Conservation (phyloP, 2,329 filamentous ascomycete species). For the Colletotrichum ledebouriae region DNA sequence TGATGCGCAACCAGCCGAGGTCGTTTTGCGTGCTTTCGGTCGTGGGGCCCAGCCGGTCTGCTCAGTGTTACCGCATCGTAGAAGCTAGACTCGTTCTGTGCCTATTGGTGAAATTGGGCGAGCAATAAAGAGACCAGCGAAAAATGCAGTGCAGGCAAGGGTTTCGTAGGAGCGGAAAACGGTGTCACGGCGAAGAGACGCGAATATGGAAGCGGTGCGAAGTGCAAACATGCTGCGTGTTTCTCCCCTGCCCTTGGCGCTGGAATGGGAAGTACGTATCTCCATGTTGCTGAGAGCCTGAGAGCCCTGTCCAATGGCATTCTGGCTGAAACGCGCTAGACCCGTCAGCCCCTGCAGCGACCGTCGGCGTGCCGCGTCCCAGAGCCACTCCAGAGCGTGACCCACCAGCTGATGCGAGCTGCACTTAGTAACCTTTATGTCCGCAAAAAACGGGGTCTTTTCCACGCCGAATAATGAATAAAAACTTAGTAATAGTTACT, state of each 20-base stretch:
- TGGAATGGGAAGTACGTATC: slow-evolving; percentile 20
- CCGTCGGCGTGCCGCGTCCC: slow-evolving; percentile 9
- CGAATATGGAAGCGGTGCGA: slow-evolving; percentile 1
- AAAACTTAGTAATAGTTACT: no score
- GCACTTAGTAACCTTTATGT: no score
- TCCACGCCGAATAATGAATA: no score
- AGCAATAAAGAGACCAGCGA: neutral
- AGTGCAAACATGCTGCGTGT: slow-evolving; percentile 25
- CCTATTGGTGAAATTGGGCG: slow-evolving; percentile 30
- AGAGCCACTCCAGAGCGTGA: slow-evolving; percentile 22
- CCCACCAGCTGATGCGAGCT: slow-evolving; percentile 15
- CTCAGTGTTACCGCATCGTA: neutral
- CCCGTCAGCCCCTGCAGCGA: slow-evolving; percentile 32
- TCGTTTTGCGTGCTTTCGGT: slow-evolving; percentile 25
- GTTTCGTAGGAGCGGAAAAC: slow-evolving; percentile 1
- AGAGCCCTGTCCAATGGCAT: slow-evolving; percentile 30
- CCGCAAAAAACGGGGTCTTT: no score
- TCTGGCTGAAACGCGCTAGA: slow-evolving; percentile 38
- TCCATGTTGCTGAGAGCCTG: neutral
- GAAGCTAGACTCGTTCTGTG: slow-evolving; percentile 7
- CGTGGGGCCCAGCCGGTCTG: slow-evolving; percentile 4
- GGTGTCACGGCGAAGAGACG: neutral
- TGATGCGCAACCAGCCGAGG: slow-evolving; percentile 23
- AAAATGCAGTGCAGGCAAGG: slow-evolving; percentile 29
- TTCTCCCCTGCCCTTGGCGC: slow-evolving; percentile 23